Conservation (phyloP, 306 rosid species). For the Vigna hirtella region DNA sequence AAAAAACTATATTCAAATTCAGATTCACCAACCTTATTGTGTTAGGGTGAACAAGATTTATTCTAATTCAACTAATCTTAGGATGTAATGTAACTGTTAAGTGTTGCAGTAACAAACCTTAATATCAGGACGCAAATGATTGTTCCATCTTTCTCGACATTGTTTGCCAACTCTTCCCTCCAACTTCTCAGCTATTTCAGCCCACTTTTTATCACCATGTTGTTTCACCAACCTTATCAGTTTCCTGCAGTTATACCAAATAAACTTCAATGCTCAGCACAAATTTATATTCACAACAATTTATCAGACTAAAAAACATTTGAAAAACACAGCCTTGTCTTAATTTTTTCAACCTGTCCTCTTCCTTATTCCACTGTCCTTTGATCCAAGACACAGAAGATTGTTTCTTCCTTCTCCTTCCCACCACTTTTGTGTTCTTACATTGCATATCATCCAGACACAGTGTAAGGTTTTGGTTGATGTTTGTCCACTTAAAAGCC, state of each 20-base stretch:
- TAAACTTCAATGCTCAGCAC: background rate
- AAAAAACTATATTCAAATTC: too few species aligned
- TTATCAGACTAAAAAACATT: background rate
- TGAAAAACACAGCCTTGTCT: background rate
- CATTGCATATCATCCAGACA: constrained; percentile 33
- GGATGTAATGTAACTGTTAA: background rate
- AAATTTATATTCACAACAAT: background rate
- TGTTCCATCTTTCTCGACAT: constrained; percentile 96
- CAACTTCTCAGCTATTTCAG: constrained; percentile 77
- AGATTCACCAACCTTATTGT: background rate
- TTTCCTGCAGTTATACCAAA: constrained; percentile 51
- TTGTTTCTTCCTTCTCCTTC: constrained; percentile 50
- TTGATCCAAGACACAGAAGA: constrained; percentile 53
- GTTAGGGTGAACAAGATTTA: background rate
- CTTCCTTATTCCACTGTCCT: constrained; percentile 80
- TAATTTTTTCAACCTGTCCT: constrained; percentile 68
- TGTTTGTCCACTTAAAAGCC: constrained; percentile 28
- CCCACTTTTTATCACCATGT: constrained; percentile 85
- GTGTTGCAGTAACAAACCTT: constrained; percentile 57
- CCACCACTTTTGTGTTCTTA: constrained; percentile 27
- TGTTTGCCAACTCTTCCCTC: constrained; percentile 91
- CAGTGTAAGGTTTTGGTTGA: constrained; percentile 26
- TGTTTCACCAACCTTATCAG: constrained; percentile 75
- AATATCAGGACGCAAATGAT: constrained; percentile 90
- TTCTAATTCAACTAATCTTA: background rate